Evolutionary conservation across 306 rosid species (phyloP).

Genomic region (Hippophae tibetana): DNA sequence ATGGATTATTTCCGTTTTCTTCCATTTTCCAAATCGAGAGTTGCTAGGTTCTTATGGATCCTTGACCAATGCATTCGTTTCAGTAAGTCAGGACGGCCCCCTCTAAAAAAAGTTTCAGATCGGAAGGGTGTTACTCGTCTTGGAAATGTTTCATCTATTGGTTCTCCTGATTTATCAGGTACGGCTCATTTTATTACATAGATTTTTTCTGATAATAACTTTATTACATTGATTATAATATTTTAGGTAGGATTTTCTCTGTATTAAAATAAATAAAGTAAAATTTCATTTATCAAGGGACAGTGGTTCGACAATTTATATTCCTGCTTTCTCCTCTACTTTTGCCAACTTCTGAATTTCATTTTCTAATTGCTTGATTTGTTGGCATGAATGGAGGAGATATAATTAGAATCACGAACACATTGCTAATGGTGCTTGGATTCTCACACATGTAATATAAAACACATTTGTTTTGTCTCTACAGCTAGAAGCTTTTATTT

Average conservation of each 20-base stretch:
- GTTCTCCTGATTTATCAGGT: conserved; percentile 59
- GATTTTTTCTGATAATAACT: no score
- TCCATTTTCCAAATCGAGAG: not conserved
- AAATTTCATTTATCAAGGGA: no score
- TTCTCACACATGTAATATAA: not conserved
- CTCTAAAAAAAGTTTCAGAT: conserved; percentile 58
- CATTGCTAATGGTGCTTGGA: not conserved
- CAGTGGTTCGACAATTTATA: no score
- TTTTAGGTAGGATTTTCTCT: not conserved
- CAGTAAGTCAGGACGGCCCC: conserved; percentile 78
- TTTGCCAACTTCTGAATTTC: not conserved
- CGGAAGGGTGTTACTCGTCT: conserved; percentile 48
- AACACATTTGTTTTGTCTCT: no score
- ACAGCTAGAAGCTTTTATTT: no score
- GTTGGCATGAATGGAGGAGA: not conserved
- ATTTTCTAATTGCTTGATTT: not conserved
- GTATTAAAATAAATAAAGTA: no score
- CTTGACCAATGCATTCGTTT: conserved; percentile 20
- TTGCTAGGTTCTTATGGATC: conserved; percentile 1
- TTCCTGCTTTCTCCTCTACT: not conserved
- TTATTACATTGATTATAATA: not conserved
- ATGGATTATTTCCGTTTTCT: not conserved
- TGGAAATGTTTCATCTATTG: conserved; percentile 37
- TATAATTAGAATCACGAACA: not conserved
- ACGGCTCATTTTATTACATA: conserved; percentile 4